These are phyloP conservation scores for Platismatia glauca DNA, from an alignment of 495 filamentous ascomycete species.

Conservation along the genomic window DNA sequence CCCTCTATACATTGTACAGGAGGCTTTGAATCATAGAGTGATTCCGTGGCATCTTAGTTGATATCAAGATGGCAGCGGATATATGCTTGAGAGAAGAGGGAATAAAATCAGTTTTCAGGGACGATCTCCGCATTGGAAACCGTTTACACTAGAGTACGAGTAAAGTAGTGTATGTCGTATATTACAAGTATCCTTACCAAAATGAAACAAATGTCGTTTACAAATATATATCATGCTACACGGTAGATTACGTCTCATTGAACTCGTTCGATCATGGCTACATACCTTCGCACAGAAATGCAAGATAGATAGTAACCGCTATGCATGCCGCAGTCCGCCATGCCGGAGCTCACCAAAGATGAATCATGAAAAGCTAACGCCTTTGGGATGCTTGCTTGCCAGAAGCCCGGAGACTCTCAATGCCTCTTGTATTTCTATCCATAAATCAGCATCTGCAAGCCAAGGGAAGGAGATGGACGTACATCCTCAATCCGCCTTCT, in stretches of 20 bases:
- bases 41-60: neutral
- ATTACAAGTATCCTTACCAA: too few relatives aligned
- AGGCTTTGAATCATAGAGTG: neutral
- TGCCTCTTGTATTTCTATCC: constrained; percentile 15
- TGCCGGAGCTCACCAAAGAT: neutral
- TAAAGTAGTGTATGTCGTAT: too few relatives aligned
- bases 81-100: too few relatives aligned
- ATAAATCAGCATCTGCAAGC: constrained; percentile 1
- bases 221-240: neutral
- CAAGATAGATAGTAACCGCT: neutral
- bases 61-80: neutral
- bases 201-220: too few relatives aligned
- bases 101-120: too few relatives aligned
- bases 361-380: neutral
- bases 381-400: neutral
- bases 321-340: neutral
- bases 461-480: neutral
- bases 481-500: constrained; percentile 70
- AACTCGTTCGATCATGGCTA: neutral
- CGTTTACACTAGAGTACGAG: too few relatives aligned
- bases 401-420: neutral
- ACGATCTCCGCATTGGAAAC: too few relatives aligned
- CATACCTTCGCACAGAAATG: neutral
- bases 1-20: too few relatives aligned
- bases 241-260: neutral